Base-by-base conservation (phyloP, 257 asterid species). In the Oldenlandia corymbosa region DNA sequence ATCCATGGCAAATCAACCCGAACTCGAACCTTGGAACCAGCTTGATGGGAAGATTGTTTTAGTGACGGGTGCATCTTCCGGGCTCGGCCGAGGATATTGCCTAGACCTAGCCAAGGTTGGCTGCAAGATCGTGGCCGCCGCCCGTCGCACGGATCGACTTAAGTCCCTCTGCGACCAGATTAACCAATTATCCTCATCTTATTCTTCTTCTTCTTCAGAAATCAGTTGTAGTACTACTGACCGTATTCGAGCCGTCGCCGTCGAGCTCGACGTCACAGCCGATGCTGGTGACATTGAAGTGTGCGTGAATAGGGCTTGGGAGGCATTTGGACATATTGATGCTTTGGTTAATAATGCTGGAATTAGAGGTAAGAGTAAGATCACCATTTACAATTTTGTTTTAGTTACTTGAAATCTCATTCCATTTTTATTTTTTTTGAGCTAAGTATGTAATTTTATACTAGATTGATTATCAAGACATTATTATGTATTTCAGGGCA, bases 21-120 rank as follows among this genome's bases (percentile, higher is more conserved):
- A n/a, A n/a, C n/a, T n/a, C n/a, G n/a, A n/a, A n/a, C n/a, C n/a
- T n/a, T n/a, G n/a, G n/a, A n/a, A n/a, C n/a, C n/a, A n/a, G n/a
- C n/a, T n/a, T n/a, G n/a, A n/a, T 3, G 84, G 70, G 70, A 87
- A 85, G 53, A 77, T 85, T 30, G 95, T 90, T 64, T 58, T 87
- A 82, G 83, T 90, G 31, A 90, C 97, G 53, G 95, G 95, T 43
- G 90, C 97, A 1, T 90, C 97, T 1, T 83, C 95, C 8, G 97
- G 97, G 5, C 71, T 89, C 8, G 97, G 97, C 30, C 79, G 88
- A 5, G 86, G 76, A 12, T 75, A 80, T 71, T 85, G 92, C 69
- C 62, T 87, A 43, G 87, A 90, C 60, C 68, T 90, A 12, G 85
- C 85, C 31, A 75, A 69, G 66, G 85, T 84, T 48, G 95, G 97